Evolutionary conservation across 345 rosid genomes (phyloP).

Genomic region (Toxicodendron radicans): DNA sequence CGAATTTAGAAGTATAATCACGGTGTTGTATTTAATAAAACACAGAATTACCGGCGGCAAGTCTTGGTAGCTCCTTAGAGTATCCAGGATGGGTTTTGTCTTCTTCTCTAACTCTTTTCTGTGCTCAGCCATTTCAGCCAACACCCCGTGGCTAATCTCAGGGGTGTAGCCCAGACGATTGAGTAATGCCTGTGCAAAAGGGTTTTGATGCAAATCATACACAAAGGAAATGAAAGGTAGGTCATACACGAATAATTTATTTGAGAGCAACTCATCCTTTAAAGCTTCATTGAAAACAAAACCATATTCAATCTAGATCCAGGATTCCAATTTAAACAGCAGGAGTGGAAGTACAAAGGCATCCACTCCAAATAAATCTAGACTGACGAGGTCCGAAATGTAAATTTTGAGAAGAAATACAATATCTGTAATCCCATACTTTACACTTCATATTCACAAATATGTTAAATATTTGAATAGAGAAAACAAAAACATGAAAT

Average conservation of each 20-base stretch:
- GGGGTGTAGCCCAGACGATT: constrained; percentile 86
- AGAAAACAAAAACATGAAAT: neutral
- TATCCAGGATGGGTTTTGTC: constrained; percentile 89
- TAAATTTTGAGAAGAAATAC: no score
- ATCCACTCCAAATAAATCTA: no score
- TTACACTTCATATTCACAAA: neutral
- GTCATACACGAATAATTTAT: neutral
- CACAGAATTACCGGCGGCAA: constrained; percentile 71
- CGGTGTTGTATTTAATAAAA: neutral
- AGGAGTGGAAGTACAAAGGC: neutral
- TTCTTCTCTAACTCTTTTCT: constrained; percentile 81
- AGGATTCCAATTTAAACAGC: neutral
- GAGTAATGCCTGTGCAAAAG: constrained; percentile 60
- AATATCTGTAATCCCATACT: neutral
- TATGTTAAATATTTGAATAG: neutral
- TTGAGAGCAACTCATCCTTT: neutral
- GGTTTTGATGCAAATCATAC: neutral
- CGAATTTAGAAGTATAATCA: neutral
- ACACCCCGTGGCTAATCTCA: constrained; percentile 81
- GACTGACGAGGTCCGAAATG: no score
- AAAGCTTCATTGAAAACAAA: neutral
- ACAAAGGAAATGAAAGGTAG: neutral
- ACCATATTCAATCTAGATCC: neutral
- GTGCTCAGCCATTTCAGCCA: constrained; percentile 90
- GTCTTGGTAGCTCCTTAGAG: constrained; percentile 94